These are phyloP conservation scores for Claviceps sp. DNA, from an alignment of 2,329 filamentous ascomycete species.

Conservation along the genomic window DNA sequence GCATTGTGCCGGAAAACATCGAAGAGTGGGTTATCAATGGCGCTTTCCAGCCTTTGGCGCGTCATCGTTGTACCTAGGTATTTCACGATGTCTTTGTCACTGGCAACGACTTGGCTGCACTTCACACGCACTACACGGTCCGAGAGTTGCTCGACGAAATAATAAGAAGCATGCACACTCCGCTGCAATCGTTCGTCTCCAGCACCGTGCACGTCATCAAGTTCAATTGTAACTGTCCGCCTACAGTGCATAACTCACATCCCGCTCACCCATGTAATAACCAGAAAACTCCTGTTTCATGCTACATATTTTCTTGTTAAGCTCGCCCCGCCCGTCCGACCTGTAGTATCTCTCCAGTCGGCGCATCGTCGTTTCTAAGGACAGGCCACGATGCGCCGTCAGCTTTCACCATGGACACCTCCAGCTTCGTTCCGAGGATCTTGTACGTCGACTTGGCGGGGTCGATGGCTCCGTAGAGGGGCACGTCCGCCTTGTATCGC, in stretches of 20 bases:
- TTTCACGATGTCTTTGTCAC: no score
- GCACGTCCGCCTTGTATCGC: slow-evolving; percentile 60
- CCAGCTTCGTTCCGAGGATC: slow-evolving; percentile 79
- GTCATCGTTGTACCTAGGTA: no score
- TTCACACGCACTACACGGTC: no score
- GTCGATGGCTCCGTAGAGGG: slow-evolving; percentile 67
- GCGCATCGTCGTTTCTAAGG: slow-evolving; percentile 60
- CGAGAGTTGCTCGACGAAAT: no score
- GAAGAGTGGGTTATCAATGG: no score
- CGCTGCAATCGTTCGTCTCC: no score
- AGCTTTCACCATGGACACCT: slow-evolving; percentile 59
- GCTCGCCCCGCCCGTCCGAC: slow-evolving; percentile 58
- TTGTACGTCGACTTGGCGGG: slow-evolving; percentile 62
- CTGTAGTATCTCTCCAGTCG: slow-evolving; percentile 70
- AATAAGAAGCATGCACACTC: background rate
- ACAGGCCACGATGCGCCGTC: slow-evolving; percentile 77
- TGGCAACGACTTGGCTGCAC: no score
- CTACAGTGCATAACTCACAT: background rate
- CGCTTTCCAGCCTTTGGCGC: no score
- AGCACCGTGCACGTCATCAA: background rate
- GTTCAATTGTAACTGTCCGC: background rate
- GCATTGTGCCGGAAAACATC: no score
- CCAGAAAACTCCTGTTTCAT: background rate
- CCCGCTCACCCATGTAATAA: slow-evolving; percentile 2
- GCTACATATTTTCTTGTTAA: background rate